Evolutionary conservation across 345 rosid species (phyloP).

Genomic region (Ceriops zippeliana): DNA sequence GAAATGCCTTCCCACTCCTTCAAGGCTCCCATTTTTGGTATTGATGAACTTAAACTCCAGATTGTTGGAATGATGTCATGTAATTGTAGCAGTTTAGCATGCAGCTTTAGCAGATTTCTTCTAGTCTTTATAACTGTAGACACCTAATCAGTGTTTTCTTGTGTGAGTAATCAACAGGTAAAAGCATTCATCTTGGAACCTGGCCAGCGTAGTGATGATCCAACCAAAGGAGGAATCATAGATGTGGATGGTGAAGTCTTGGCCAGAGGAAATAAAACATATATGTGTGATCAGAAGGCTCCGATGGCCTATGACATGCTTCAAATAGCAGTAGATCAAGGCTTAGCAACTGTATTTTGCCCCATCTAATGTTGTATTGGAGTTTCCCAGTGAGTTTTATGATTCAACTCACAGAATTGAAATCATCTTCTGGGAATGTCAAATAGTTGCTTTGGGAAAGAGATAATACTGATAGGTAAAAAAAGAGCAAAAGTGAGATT

Average conservation of each 20-base stretch:
- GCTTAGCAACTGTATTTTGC: constrained; percentile 78
- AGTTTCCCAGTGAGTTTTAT: neutral
- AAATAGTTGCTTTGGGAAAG: too few relatives aligned
- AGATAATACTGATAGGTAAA: too few relatives aligned
- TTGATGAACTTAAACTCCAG: too few relatives aligned
- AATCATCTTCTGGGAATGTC: too few relatives aligned
- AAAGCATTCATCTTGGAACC: constrained; percentile 87
- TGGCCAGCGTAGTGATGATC: constrained; percentile 48
- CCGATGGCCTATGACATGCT: constrained; percentile 66
- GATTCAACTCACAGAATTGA: too few relatives aligned
- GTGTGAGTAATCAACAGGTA: constrained; percentile 45
- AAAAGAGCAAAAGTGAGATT: too few relatives aligned
- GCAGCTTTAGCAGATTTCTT: too few relatives aligned
- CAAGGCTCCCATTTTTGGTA: too few relatives aligned
- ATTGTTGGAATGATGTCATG: too few relatives aligned
- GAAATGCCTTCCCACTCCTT: too few relatives aligned
- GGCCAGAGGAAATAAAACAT: constrained; percentile 68
- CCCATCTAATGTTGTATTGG: constrained; percentile 24
- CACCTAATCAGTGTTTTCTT: neutral
- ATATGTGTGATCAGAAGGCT: constrained; percentile 42
- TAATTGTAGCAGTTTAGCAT: too few relatives aligned
- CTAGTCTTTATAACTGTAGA: neutral
- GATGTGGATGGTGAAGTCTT: constrained; percentile 92
- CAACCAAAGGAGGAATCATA: constrained; percentile 75
- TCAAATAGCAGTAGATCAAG: constrained; percentile 70